phyloP scores from a whole-genome alignment of 1,284 basidiomycete species.

The Ceratobasidium sp. region DNA sequence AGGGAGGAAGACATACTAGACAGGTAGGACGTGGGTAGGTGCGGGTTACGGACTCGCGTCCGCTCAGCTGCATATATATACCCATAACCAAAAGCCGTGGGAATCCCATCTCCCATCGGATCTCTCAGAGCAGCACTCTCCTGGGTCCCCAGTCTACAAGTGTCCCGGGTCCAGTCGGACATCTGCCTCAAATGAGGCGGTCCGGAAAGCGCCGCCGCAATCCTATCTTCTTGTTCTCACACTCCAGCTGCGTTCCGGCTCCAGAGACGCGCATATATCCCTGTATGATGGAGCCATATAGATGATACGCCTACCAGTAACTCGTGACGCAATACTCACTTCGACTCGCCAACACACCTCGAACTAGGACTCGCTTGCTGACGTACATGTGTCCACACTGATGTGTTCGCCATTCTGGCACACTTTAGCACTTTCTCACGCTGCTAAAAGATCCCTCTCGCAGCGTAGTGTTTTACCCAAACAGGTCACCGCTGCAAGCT shows the following conservation, averaged over 20 bases:
- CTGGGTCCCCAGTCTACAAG: not conserved
- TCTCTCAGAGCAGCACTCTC: not conserved
- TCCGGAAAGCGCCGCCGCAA: slow-evolving; percentile 18
- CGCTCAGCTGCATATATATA: slow-evolving; percentile 23
- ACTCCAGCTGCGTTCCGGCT: too few relatives aligned
- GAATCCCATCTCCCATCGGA: slow-evolving; percentile 31
- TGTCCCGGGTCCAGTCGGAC: not conserved
- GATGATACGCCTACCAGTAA: too few relatives aligned
- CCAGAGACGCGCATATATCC: slow-evolving; percentile 7
- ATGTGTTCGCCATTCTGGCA: too few relatives aligned
- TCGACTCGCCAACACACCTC: too few relatives aligned
- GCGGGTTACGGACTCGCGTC: not conserved
- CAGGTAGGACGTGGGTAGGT: slow-evolving; percentile 26
- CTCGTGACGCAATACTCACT: too few relatives aligned
- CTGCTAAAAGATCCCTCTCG: too few relatives aligned
- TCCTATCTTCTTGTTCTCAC: not conserved
- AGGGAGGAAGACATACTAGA: slow-evolving; percentile 83
- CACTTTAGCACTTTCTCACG: too few relatives aligned
- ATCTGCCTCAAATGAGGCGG: slow-evolving; percentile 16
- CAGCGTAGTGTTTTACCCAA: too few relatives aligned
- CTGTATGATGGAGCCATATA: too few relatives aligned
- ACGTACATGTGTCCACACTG: too few relatives aligned
- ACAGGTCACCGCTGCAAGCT: too few relatives aligned
- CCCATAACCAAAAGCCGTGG: slow-evolving; percentile 20
- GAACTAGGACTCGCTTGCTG: too few relatives aligned